Conservation (phyloP, 78 protist species). For the Dictyostelium capitatum region DNA sequence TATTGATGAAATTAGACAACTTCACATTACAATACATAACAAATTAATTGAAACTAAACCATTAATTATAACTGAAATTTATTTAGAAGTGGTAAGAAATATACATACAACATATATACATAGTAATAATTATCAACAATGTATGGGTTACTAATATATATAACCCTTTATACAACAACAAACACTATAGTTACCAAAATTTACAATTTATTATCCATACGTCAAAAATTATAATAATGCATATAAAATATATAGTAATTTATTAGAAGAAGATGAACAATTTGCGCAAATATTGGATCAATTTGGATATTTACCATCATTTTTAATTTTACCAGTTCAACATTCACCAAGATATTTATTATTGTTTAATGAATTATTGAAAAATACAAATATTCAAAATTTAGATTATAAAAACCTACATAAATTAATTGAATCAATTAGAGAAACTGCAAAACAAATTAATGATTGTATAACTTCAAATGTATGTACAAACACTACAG, state of each 20-base stretch:
- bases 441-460: conserved; percentile 38
- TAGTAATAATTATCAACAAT: neutral
- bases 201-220: conserved; percentile 58
- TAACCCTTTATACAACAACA: neutral
- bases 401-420: conserved; percentile 35
- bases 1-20: conserved; percentile 47
- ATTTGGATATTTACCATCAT: conserved; percentile 71
- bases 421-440: conserved; percentile 12
- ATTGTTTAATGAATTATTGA: conserved; percentile 39
- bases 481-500: too few relatives aligned
- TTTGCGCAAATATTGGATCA: conserved; percentile 7
- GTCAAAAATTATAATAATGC: conserved; percentile 77
- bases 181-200: conserved; percentile 55
- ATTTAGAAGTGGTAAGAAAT: conserved; percentile 61
- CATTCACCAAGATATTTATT: conserved; percentile 77
- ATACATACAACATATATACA: neutral
- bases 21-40: conserved; percentile 18
- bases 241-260: conserved; percentile 42
- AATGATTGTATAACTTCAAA: conserved; percentile 57
- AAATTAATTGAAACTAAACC: conserved; percentile 28
- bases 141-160: neutral
- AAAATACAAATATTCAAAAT: conserved; percentile 60
- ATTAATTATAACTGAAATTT: conserved; percentile 23
- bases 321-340: conserved; percentile 65
- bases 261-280: conserved; percentile 40